A percentile compares a stretch with the other conserved stretches of the same genome.
phyloP scores from a whole-genome alignment of 2,329 filamentous ascomycete genomes.

The Niveomyces coronatus region DNA sequence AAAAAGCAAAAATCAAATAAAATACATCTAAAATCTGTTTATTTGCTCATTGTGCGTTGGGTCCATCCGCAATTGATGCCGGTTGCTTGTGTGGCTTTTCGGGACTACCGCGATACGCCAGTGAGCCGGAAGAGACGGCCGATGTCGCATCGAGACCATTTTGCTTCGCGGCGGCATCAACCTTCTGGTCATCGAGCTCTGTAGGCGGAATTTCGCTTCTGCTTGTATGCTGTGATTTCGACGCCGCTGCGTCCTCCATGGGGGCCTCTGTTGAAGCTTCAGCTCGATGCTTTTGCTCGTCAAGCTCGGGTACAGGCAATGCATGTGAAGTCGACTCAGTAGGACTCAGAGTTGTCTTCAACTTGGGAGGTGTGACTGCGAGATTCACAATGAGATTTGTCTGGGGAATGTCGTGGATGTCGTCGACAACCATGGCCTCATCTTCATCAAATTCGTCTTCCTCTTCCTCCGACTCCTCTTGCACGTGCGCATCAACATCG shows the following conservation, averaged over 20 bases:
- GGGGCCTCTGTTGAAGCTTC: neutral
- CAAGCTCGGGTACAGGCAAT: slow-evolving; percentile 14
- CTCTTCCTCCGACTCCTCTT: slow-evolving; percentile 50
- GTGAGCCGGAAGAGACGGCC: slow-evolving; percentile 29
- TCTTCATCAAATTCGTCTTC: slow-evolving; percentile 49
- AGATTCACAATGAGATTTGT: slow-evolving; percentile 74
- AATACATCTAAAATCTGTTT: neutral
- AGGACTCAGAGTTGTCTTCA: slow-evolving; percentile 21
- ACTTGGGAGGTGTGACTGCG: slow-evolving; percentile 35
- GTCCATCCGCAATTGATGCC: slow-evolving; percentile 18
- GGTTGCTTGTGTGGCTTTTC: slow-evolving; percentile 39
- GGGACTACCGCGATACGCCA: slow-evolving; percentile 52
- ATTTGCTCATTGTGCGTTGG: neutral
- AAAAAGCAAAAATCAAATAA: slow-evolving; percentile 14
- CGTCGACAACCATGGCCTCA: slow-evolving; percentile 44
- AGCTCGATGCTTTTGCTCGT: slow-evolving; percentile 8
- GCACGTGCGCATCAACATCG: slow-evolving; percentile 56
- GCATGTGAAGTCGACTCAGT: slow-evolving; percentile 13
- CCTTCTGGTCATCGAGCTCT: neutral
- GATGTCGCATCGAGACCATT: slow-evolving; percentile 12
- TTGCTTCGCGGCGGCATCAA: neutral
- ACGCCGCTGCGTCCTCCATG: slow-evolving; percentile 1
- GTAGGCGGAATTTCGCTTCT: slow-evolving; percentile 9
- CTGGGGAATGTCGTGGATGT: slow-evolving; percentile 36
- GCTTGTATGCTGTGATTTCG: slow-evolving; percentile 6